Evolutionary conservation across 108 stramenopile genomes (phyloP).

Genomic region (Cyclotella atomus): DNA sequence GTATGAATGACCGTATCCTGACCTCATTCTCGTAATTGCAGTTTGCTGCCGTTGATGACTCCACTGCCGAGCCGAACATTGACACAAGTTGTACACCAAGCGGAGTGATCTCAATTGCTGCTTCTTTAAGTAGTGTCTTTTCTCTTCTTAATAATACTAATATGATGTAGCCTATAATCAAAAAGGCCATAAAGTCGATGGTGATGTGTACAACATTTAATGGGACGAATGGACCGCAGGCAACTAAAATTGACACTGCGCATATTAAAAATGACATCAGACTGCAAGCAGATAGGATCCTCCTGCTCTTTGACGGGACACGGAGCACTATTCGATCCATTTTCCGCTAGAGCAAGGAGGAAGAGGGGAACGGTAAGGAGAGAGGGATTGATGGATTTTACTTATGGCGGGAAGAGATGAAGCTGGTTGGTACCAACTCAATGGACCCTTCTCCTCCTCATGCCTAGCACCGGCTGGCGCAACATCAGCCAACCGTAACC

Average conservation of each 20-base stretch:
- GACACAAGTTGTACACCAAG: slow-evolving; percentile 7
- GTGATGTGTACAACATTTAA: no score
- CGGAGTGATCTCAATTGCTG: neutral
- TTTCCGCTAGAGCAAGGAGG: no score
- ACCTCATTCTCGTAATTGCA: neutral
- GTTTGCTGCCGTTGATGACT: no score
- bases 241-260: neutral
- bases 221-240: neutral
- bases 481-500: no score
- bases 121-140: neutral
- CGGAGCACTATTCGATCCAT: neutral
- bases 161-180: neutral
- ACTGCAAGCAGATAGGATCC: neutral
- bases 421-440: no score
- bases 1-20: slow-evolving; percentile 33
- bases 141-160: neutral
- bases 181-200: neutral
- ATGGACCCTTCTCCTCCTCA: no score
- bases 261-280: neutral
- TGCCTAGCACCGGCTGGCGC: no score
- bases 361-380: no score
- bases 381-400: no score
- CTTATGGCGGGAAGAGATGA: no score
- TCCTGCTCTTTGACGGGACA: neutral
- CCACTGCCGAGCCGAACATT: neutral